phyloP scores from a whole-genome alignment of 345 rosid species.

The Gossypium stocksii region DNA sequence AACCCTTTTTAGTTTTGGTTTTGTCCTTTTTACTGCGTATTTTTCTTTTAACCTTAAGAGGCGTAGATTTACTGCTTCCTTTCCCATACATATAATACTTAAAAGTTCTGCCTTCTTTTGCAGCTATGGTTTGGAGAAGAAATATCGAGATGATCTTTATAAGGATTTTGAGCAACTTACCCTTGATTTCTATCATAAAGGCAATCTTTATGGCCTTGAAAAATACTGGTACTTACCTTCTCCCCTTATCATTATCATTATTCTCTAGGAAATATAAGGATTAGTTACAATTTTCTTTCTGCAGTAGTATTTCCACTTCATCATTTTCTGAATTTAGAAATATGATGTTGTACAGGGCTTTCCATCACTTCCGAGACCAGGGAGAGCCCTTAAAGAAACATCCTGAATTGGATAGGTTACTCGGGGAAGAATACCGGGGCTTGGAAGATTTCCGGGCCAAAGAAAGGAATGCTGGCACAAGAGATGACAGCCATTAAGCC shows the following conservation, averaged over 20 bases:
- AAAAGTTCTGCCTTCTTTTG: constrained; percentile 11
- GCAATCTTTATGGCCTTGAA: constrained; percentile 87
- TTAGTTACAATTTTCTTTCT: too few species aligned
- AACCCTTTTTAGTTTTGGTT: neutral
- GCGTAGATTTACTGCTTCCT: neutral
- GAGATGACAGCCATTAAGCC: constrained; percentile 29
- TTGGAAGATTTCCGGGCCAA: constrained; percentile 68
- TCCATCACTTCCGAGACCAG: constrained; percentile 73
- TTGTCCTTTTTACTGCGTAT: too few species aligned
- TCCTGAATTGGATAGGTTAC: constrained; percentile 74
- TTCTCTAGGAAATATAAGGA: too few species aligned
- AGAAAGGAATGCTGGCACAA: constrained; percentile 29
- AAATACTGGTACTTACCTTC: constrained; percentile 66
- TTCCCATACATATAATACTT: neutral
- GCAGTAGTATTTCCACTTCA: too few species aligned
- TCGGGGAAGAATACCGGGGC: constrained; percentile 57
- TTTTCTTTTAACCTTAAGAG: too few species aligned
- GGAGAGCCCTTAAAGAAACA: constrained; percentile 55
- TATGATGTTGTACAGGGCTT: constrained; percentile 55
- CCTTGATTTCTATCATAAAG: constrained; percentile 70
- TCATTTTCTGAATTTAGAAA: neutral
- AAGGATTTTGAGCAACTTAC: constrained; percentile 80
- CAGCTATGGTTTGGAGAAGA: constrained; percentile 93
- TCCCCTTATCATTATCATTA: neutral
- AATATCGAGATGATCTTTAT: constrained; percentile 65